Base-by-base conservation (phyloP, 1,284 basidiomycete species). In the Rhodofomes roseus region DNA sequence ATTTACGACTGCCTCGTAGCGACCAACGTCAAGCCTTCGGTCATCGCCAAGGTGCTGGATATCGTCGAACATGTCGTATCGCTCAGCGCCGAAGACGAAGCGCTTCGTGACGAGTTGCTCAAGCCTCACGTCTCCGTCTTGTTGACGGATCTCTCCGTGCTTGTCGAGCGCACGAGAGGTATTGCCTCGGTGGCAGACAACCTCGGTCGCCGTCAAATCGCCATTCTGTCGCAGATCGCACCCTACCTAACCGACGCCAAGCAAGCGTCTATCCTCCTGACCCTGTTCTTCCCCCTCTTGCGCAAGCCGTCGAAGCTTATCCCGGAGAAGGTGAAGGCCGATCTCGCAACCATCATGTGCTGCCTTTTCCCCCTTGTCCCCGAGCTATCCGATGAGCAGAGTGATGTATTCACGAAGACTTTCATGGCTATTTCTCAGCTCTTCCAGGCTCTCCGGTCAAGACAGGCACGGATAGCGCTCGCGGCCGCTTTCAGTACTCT, bases 321-420 rank as follows among this genome's bases (percentile, higher is more conserved):
- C 0, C 83, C 92, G 0, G 97, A 99, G 74, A 92, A 89, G 72
- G 82, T 90, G 70, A 98, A 98, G 79, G 80, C 87, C 43, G 87
- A 97, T 70, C 77, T 98, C 55, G 79, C 98, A 54, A 84, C 79
- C 63, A 94, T 95, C 63, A 76, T 97, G 36, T 80, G 82, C 56
- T 82, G 83, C 55, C 80, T 97, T 18, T 81, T 96, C 64, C 80
- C 84, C n/a, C 81, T 93, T 62, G 82, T 94, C 18, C 82, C 85
- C 6, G 88, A 89, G 14, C 80, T 94, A 56, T 68, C 74, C 1
- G 81, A 89, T 67, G 66, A 74, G 1, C 63, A 72, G 6, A 85
- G 81, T 14, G 63, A 73, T 2, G 78, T 82, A 12, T 89, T 86
- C 70, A 65, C 63, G 41, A 83, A 82, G 63, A 83, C 83, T 8